Conservation (phyloP, 176 grass and related monocot genomes). For the Paspalum notatum region DNA sequence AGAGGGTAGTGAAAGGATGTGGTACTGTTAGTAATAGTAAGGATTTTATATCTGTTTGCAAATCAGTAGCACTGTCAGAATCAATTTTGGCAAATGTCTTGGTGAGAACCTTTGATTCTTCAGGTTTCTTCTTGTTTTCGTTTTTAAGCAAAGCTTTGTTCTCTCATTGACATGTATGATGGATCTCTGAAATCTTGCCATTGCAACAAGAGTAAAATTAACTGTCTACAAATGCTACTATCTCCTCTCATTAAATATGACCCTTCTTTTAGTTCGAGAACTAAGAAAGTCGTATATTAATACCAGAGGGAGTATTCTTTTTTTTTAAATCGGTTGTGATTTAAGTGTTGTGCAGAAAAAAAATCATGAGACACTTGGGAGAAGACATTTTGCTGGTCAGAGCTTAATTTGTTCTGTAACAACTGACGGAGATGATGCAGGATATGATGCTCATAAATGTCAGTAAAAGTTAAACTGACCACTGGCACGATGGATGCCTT, state of each 20-base stretch:
- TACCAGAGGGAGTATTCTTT: too few species aligned
- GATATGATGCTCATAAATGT: not conserved
- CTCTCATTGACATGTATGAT: not conserved
- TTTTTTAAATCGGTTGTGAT: not conserved
- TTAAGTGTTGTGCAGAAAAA: not conserved
- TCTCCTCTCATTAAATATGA: too few species aligned
- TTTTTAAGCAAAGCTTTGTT: not conserved
- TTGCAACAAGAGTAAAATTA: not conserved
- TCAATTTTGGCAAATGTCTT: not conserved
- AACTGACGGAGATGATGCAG: not conserved
- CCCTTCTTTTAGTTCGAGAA: too few species aligned
- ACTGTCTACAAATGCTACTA: not conserved
- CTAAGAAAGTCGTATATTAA: too few species aligned
- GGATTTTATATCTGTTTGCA: not conserved
- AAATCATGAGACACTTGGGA: not conserved
- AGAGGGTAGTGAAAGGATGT: not conserved
- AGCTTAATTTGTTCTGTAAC: not conserved
- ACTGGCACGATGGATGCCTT: not conserved
- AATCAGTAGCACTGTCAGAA: not conserved
- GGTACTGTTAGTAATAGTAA: not conserved
- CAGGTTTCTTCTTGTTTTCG: not conserved
- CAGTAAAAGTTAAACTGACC: not conserved
- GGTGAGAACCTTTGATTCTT: not conserved
- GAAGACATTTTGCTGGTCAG: not conserved
- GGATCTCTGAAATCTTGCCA: not conserved